phyloP scores from a whole-genome alignment of 2,329 filamentous ascomycete species.

The Incumbomyces delicatus region DNA sequence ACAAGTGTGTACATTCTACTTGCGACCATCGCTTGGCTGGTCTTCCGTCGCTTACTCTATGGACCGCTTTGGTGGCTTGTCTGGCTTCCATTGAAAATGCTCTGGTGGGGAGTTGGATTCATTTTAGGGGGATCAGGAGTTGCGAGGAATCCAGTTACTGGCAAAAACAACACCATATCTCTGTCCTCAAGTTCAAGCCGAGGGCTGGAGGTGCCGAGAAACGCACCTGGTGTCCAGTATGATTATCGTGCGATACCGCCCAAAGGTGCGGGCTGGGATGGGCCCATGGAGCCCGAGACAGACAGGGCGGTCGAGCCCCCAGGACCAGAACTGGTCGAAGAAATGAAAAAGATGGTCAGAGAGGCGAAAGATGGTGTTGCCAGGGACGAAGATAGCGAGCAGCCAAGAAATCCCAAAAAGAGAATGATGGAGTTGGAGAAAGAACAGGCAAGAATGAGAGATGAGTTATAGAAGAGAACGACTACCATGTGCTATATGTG shows the following conservation, averaged over 20 bases:
- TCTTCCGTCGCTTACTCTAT: constrained; percentile 77
- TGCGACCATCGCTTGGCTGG: constrained; percentile 69
- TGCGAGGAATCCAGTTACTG: neutral
- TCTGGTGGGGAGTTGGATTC: constrained; percentile 50
- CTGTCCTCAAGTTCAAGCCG: constrained; percentile 6
- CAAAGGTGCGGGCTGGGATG: constrained; percentile 37
- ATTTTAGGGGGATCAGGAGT: constrained; percentile 38
- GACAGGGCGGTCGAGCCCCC: constrained; percentile 6
- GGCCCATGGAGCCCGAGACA: constrained; percentile 19
- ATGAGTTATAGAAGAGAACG: constrained; percentile 25
- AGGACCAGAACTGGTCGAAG: constrained; percentile 29
- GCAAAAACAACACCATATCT: neutral
- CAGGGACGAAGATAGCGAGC: constrained; percentile 28
- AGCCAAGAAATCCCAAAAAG: constrained; percentile 39
- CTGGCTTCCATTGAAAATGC: constrained; percentile 65
- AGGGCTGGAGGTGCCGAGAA: constrained; percentile 12
- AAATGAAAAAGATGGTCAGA: constrained; percentile 32
- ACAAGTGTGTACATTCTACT: constrained; percentile 76
- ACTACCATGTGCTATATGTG: too few species aligned
- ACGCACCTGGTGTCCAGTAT: constrained; percentile 8
- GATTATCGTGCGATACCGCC: constrained; percentile 9
- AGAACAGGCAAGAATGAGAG: constrained; percentile 20
- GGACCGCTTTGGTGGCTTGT: constrained; percentile 85
- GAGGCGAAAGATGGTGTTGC: constrained; percentile 21
- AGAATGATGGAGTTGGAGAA: constrained; percentile 37